Evolutionary conservation across 495 filamentous ascomycete species (phyloP), one percentile per base, ranked within the genome.

Genomic region (Penicillium angulare): DNA sequence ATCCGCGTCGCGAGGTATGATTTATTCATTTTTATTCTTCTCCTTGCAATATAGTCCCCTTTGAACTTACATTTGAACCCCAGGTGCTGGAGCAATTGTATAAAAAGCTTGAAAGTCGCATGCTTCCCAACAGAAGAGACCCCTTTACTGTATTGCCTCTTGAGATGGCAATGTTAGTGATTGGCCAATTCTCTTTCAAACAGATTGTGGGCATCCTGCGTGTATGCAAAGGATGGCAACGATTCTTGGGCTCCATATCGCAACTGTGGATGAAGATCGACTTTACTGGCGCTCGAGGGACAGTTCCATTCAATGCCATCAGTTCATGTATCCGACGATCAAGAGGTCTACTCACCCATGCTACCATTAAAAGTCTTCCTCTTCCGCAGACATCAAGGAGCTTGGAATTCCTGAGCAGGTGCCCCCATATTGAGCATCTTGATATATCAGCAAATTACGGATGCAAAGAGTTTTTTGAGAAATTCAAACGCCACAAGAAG

Each of bases 251-350:
- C 29, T 72, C 70, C 1, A 56, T 68, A 33, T 64, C 71, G 0
- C 50, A 60, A 7, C 59, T 82, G 0, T 86, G 81, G 81, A 71
- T 62, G 48, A 49, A 74, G 32, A 57, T 86, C 7, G 79, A 84
- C 49, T 65, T 85, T 20, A 71, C 68, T 4, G 55, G 56, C 0
- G 75, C 76, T 9, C 67, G 64, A 24, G 53, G 57, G 52, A 67
- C 67, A 17, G 71, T 81, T 7, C 50, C 53, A 7, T 66, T 65
- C 49, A 56, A 56, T 2, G 71, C 76, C 13, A 53, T 82, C 17
- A 55, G 67, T 8, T 61, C 69, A 17, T 80, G 69, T 53, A 72
- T 82, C 23, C 61, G 66, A 22, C 66, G 67, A 18, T 74, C 72
- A 1, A 67, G 69, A 32, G 61, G 61, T 2, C 65, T 66, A 49